Evolutionary conservation across 2,329 filamentous ascomycete species (phyloP).

Genomic region (Alternaria rosae): DNA sequence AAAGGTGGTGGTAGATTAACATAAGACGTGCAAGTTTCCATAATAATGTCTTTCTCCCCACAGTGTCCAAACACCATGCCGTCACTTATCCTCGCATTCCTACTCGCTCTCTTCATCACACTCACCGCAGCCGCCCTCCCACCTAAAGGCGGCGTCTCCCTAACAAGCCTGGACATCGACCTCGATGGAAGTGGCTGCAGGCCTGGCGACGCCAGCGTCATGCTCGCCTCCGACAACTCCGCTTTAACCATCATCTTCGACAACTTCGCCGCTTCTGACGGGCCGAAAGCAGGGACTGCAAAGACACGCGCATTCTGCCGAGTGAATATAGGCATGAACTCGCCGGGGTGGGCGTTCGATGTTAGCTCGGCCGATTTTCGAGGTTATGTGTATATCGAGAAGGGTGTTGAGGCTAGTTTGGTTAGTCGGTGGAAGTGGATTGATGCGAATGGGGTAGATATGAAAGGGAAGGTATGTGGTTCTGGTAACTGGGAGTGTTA

Average conservation of each 20-base stretch:
- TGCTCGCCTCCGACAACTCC: constrained; percentile 31
- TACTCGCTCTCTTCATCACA: not conserved
- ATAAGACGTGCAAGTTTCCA: not conserved
- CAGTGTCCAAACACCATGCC: not conserved
- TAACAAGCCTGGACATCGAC: constrained; percentile 27
- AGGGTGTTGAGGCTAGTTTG: constrained; percentile 27
- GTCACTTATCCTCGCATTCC: not conserved
- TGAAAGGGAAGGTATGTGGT: constrained; percentile 35
- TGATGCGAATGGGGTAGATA: constrained; percentile 27
- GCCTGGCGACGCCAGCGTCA: constrained; percentile 27
- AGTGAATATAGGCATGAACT: constrained; percentile 31
- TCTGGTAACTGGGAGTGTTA: not conserved
- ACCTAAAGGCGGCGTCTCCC: constrained; percentile 20
- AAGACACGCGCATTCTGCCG: constrained; percentile 36
- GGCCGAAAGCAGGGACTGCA: constrained; percentile 24
- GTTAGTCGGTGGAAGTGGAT: constrained; percentile 42
- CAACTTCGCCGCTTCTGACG: constrained; percentile 35
- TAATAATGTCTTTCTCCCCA: not conserved
- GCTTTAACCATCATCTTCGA: constrained; percentile 36
- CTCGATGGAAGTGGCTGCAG: constrained; percentile 35
- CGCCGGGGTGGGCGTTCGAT: constrained; percentile 37
- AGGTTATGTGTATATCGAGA: constrained; percentile 29
- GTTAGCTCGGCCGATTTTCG: constrained; percentile 33
- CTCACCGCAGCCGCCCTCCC: constrained; percentile 2
- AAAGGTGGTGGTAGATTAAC: not conserved